phyloP scores from a whole-genome alignment of 371 early-diverging fungal species.

The Gilbertella persicaria region DNA sequence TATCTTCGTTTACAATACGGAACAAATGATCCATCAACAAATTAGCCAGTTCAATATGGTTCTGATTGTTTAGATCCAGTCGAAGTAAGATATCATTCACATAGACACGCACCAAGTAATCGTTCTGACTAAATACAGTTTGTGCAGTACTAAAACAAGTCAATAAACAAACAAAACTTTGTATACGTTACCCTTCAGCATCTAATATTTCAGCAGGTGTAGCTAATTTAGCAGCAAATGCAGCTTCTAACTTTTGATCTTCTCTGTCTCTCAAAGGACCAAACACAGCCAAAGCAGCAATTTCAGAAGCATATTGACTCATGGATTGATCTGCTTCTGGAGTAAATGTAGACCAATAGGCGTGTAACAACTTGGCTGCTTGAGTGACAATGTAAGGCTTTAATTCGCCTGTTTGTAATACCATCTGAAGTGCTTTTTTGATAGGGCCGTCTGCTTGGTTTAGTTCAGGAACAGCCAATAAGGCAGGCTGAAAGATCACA shows the following conservation, averaged over 20 bases:
- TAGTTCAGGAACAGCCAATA: constrained; percentile 26
- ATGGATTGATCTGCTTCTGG: constrained; percentile 35
- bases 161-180: neutral
- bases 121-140: constrained; percentile 42
- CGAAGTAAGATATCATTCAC: constrained; percentile 56
- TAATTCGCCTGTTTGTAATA: constrained; percentile 37
- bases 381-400: constrained; percentile 43
- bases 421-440: constrained; percentile 38
- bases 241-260: constrained; percentile 58
- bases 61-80: constrained; percentile 30
- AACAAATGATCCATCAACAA: constrained; percentile 37
- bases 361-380: constrained; percentile 29
- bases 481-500: constrained; percentile 39
- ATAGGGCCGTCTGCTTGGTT: constrained; percentile 43
- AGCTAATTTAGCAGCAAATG: constrained; percentile 46
- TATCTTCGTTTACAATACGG: constrained; percentile 14
- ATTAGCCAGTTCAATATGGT: constrained; percentile 36
- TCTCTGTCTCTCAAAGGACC: constrained; percentile 60
- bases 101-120: constrained; percentile 59
- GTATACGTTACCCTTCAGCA: constrained; percentile 36
- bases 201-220: constrained; percentile 21
- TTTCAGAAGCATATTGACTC: constrained; percentile 37
- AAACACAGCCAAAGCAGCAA: constrained; percentile 47
- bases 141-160: constrained; percentile 32
- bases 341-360: constrained; percentile 37